Evolutionary conservation across 345 rosid species (phyloP), one percentile per base, ranked within the genome.

Genomic region (Clausena lansium): DNA sequence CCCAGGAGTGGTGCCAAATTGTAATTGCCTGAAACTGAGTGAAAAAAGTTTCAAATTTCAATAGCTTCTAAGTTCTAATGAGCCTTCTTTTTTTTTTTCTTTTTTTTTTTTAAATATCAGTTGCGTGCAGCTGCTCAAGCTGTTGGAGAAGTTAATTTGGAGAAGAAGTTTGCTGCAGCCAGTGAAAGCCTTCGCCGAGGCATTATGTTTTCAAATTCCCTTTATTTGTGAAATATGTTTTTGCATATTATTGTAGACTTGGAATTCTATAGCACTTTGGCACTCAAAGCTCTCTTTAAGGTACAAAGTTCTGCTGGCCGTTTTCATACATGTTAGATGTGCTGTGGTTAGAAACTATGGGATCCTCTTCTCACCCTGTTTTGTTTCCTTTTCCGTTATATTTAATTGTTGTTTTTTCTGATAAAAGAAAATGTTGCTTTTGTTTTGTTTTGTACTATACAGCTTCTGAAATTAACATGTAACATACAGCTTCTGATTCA

Each of bases 141-240:
- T 22, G 98, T 94, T 24, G 99, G 99, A 77, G 98, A 96, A 76
- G 87, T 77, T 41, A 80, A 76, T 83, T 78, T 95, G 70, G 98
- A 89, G 77, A 86, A 73, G 20, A 97, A 97, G 85, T 97, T 93
- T 82, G 92, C 85, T 52, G 95, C 93, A 25, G 99, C 98, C 73
- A 89, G 99, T 66, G 95, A 89, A 79, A 92, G 95, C 87, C 89
- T 96, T 75, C 91, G 93, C 2, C 84, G 94, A 77, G 99, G 98
- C 50, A 92, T 96, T 59, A 94, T 95, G 97, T 87, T 95, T 86
- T 97, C 97, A 25, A 92, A 92, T 82, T 94, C 98, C 61, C 94
- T 94, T 59, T 91, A 94, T 81, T 82, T 90, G 79, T 89, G 75
- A 85, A 80, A 62, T 55, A 17, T 35, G 2, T 67, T 54, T 65